Base-by-base conservation (phyloP, 305 asterid genomes). In the Plantago coronopus region DNA sequence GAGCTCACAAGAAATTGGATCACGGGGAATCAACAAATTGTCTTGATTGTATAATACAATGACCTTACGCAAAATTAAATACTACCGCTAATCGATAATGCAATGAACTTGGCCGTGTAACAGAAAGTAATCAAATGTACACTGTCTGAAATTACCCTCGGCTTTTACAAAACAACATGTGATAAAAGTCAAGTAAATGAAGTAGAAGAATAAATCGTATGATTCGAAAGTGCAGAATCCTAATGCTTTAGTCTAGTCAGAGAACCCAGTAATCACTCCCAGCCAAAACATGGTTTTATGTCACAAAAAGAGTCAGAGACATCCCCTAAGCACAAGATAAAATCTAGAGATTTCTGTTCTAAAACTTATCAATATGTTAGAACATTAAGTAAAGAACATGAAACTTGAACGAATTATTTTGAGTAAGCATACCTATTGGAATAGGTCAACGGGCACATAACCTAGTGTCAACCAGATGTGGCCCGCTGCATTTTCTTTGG, bases 401-500 rank as follows among this genome's bases (percentile, higher is more conserved):
- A 57, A 57, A 47, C 53, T 47, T 47, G 22, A 18, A 45, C 8
- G 13, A 45, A 45, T 16, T 15, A 17, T 4, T 27, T 27, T 27
- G 8, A 21, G 56, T n/a, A 12, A 25, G 62, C 45, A 19, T 57
- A 64, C 69, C 56, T 45, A 61, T 65, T 54, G 14, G 40, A 57
- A 64, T 19, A 65, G 14, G 40, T 19, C 54, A 67, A 65, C 61
- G 7, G 31, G 10, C 37, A 59, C 17, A 50, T 51, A 56, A 65
- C 23, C 27, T 34, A 64, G 58, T 4, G 45, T 62, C 37, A 21
- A 63, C 27, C 50, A 72, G 65, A 66, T 77, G 72, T 85, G 70
- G 23, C 69, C 48, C 88, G 83, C 69, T 47, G 69, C 46, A 15
- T 25, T n/a, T 44, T 45, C 79, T 78, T 91, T 49, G 99, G 99